Evolutionary conservation across 1,139 yeast genomes (phyloP), one percentile per base, ranked within the genome.

Genomic region (Candida dubliniensis): DNA sequence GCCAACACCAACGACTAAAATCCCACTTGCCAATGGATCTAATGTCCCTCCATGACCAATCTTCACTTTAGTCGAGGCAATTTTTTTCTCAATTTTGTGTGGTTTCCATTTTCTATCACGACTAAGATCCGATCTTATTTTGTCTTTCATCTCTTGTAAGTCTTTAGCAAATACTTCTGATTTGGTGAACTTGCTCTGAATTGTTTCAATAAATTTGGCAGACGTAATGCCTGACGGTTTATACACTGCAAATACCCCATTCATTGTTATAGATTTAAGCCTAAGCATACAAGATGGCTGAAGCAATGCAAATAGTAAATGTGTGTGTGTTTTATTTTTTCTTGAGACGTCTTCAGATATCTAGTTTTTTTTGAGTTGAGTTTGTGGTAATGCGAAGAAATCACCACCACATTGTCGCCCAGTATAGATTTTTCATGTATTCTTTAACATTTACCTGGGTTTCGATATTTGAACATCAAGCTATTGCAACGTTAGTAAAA

Each of bases 21-120:
- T 93, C 8, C 99, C 99, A 27, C 90, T 82, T 0, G 99, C 99
- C 45, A 89, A 65, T 0, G 98, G 98, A 59, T 95, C 99, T 37
- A 95, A 71, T 0, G 99, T 93, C 6, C 99, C 99, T 7, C 99
- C 99, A 64, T 95, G 99, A 1, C 99, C 99, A 70, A 93, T 85
- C 59, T 95, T 93, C 27, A 91, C 80, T 56, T 82, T 82, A 9
- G 51, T 40, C n/a, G 78, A 66, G 38, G 76, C 66, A 30, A 76
- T 69, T 43, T 75, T 75, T 47, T 81, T 74, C 44, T 53, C 72
- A 55, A 65, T 75, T 60, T 62, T 67, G 57, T 61, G 66, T 64
- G 52, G 71, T 61, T 67, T 70, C 76, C 67, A 76, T 62, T 64
- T 77, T 63, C 52, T 74, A 68, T 55, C 80, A 61, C 63, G 74